Evolutionary conservation across 202 grass and related monocot genomes (phyloP), one percentile per base, ranked within the genome.

Genomic region (Carex arenaria): DNA sequence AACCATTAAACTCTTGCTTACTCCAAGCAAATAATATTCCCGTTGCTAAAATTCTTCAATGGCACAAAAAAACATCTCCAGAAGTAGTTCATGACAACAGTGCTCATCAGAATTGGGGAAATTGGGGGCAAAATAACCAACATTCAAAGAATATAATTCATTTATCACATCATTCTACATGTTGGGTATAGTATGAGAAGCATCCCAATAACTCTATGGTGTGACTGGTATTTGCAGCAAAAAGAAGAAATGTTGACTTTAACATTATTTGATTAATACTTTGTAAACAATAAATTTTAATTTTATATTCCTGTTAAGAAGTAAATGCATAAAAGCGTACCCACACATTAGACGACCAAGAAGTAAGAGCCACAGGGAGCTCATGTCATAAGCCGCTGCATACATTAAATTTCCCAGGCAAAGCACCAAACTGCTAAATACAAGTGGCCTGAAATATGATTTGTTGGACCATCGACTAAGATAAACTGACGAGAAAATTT

Each of bases 401-500:
- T 98, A 98, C 23, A 90, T 90, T 18, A 90, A 23, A 85, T 98
- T 98, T 18, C 95, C 95, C 74, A 95, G 78, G 82, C 88, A 90
- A 86, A 98, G 91, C 82, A 94, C 90, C 73, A 98, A 82, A 80
- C 95, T 98, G 84, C 95, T 98, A 89, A 98, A 98, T 78, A 98
- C 65, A 59, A 98, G 92, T 26, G 95, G 95, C 85, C 64, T 89
- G 85, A 98, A 98, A 86, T 98, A 98, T 70, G 92, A 94, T 66
- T 93, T 98, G 69, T 98, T 98, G 63, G 92, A 94, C 95, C 95
- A 98, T 74, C 92, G 90, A 54, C 95, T 98, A 86, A 98, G 94
- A 84, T 98, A 98, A 55, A 98, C 90, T 54, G 92, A 94, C 12
- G 92, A 94, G 76, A 98, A 98, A 72, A 97, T 53, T 90, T 97